Conservation (phyloP, 768 basidiomycete species). For the Dacryopinax primogenitus region DNA sequence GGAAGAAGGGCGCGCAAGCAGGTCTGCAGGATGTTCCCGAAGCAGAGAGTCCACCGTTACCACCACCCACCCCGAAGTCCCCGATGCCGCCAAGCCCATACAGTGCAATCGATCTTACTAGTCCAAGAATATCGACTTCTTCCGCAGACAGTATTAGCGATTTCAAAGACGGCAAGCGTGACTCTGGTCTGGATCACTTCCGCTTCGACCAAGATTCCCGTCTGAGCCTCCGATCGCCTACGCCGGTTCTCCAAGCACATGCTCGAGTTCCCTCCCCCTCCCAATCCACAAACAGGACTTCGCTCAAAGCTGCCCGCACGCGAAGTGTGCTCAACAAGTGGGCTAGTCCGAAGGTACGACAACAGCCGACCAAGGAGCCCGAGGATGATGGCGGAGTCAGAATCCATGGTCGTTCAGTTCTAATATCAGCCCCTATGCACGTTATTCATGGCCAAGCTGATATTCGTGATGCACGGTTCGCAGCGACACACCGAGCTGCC, state of each 20-base stretch:
- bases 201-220: constrained; percentile 64
- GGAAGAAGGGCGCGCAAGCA: constrained; percentile 58
- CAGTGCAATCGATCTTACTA: constrained; percentile 16
- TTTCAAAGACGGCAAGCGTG: constrained; percentile 7
- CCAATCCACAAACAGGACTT: not conserved
- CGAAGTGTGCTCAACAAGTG: not conserved
- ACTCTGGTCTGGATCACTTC: constrained; percentile 35
- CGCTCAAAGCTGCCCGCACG: not conserved
- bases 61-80: constrained; percentile 12
- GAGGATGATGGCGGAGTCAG: not conserved
- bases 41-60: constrained; percentile 5
- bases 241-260: not conserved
- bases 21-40: constrained; percentile 20
- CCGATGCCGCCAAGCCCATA: constrained; percentile 12
- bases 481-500: not conserved
- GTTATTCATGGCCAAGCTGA: constrained; percentile 3
- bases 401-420: not conserved
- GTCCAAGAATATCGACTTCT: constrained; percentile 33
- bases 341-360: not conserved
- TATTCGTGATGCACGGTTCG: not conserved
- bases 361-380: not conserved
- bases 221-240: not conserved
- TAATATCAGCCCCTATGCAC: not conserved
- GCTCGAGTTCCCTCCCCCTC: not conserved
- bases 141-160: not conserved